phyloP scores from a whole-genome alignment of 2,329 filamentous ascomycete genomes.

The Hymenoscyphus repandus region DNA sequence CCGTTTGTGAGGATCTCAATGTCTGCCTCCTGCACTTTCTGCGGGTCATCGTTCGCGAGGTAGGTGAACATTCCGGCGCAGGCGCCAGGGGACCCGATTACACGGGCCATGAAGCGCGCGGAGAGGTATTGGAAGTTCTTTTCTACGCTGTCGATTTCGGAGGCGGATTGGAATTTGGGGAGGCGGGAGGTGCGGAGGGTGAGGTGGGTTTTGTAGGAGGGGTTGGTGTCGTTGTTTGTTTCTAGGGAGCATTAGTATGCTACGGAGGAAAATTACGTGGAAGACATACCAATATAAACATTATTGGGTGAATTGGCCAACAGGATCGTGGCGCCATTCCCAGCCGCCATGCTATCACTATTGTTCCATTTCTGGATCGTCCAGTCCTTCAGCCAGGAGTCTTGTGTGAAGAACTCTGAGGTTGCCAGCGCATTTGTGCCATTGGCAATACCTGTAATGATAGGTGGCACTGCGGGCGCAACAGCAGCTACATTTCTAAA shows the following conservation, averaged over 20 bases:
- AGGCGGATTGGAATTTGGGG: slow-evolving; percentile 25
- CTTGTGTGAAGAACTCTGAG: slow-evolving; percentile 19
- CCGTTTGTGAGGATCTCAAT: slow-evolving; percentile 30
- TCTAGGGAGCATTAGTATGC: slow-evolving; percentile 10
- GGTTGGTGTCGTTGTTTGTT: slow-evolving; percentile 14
- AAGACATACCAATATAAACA: slow-evolving; percentile 26
- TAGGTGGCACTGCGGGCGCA: slow-evolving; percentile 9
- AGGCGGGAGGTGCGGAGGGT: slow-evolving; percentile 28
- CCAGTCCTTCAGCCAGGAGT: slow-evolving; percentile 26
- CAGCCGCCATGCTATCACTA: slow-evolving; percentile 14
- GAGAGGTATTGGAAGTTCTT: slow-evolving; percentile 27
- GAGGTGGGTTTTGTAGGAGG: slow-evolving; percentile 25
- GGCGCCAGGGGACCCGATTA: slow-evolving; percentile 26
- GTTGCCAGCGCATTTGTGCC: slow-evolving; percentile 18
- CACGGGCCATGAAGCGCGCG: slow-evolving; percentile 26
- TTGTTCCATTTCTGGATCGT: slow-evolving; percentile 28
- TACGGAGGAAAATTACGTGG: not conserved
- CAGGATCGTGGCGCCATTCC: slow-evolving; percentile 18
- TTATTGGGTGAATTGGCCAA: slow-evolving; percentile 29
- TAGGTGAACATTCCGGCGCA: slow-evolving; percentile 32
- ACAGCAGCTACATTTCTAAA: slow-evolving; percentile 19
- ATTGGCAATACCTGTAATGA: slow-evolving; percentile 14
- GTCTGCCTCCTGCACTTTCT: slow-evolving; percentile 27
- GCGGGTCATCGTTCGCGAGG: slow-evolving; percentile 8
- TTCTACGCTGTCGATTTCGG: slow-evolving; percentile 26